Evolutionary conservation across 768 basidiomycete genomes (phyloP).

Genomic region (Suillus tomentosus): DNA sequence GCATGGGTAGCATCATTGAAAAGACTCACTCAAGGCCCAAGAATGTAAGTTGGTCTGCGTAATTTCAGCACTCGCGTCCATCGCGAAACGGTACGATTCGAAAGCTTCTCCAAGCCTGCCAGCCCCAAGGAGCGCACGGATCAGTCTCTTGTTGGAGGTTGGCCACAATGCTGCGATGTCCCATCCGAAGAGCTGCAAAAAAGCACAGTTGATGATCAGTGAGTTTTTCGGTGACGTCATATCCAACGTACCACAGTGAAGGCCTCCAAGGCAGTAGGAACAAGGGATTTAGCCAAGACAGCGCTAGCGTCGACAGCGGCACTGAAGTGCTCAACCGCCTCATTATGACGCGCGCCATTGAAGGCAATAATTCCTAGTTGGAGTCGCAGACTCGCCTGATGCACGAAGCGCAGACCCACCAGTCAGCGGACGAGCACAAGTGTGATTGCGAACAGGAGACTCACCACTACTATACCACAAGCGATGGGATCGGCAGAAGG

Average conservation of each 20-base stretch:
- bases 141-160: neutral
- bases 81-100: neutral
- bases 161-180: neutral
- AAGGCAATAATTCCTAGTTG: neutral
- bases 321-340: neutral
- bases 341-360: neutral
- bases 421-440: neutral
- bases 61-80: neutral
- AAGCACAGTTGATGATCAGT: neutral
- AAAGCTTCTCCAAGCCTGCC: neutral
- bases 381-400: neutral
- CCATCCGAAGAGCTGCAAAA: neutral
- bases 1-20: neutral
- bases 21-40: neutral
- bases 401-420: neutral
- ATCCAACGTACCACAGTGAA: neutral
- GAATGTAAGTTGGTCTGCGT: neutral
- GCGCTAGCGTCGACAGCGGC: neutral
- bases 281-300: neutral
- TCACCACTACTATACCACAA: neutral
- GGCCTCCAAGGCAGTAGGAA: neutral
- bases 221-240: neutral
- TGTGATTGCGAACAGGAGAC: neutral
- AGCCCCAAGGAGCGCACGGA: neutral
- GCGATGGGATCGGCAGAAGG: neutral